phyloP scores from a whole-genome alignment of 352 stramenopile genomes.

The Pythium sukuiense region DNA sequence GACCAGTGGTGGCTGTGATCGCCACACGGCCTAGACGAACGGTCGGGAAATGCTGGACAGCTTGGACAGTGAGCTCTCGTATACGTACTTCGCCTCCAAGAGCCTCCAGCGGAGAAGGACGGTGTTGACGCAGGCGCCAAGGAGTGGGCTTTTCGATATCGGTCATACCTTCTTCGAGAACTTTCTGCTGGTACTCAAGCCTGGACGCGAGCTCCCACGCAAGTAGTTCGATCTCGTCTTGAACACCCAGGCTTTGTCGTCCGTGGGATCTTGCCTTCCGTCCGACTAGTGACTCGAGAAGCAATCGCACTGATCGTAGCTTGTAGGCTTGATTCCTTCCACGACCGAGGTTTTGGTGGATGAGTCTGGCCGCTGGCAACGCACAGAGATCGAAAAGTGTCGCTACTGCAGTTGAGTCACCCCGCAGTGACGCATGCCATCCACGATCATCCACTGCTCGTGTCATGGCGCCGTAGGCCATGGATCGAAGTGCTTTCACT shows the following conservation, averaged over 20 bases:
- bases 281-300: background rate
- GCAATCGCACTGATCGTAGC: background rate
- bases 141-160: background rate
- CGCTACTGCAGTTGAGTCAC: background rate
- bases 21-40: slow-evolving; percentile 49
- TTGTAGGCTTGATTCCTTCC: background rate
- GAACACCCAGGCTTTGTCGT: background rate
- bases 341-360: background rate
- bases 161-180: background rate
- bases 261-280: background rate
- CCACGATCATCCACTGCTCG: background rate
- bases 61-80: slow-evolving; percentile 47
- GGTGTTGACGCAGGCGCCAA: background rate
- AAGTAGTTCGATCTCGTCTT: slow-evolving; percentile 21
- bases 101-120: slow-evolving; percentile 33
- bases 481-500: background rate
- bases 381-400: background rate
- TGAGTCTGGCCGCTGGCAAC: background rate
- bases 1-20: slow-evolving; percentile 52
- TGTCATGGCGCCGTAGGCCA: background rate
- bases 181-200: background rate
- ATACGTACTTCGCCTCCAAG: slow-evolving; percentile 77
- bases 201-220: background rate
- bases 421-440: background rate
- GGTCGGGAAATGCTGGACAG: slow-evolving; percentile 80